phyloP scores from a whole-genome alignment of 768 basidiomycete species.

The Lactifluus pinguis region DNA sequence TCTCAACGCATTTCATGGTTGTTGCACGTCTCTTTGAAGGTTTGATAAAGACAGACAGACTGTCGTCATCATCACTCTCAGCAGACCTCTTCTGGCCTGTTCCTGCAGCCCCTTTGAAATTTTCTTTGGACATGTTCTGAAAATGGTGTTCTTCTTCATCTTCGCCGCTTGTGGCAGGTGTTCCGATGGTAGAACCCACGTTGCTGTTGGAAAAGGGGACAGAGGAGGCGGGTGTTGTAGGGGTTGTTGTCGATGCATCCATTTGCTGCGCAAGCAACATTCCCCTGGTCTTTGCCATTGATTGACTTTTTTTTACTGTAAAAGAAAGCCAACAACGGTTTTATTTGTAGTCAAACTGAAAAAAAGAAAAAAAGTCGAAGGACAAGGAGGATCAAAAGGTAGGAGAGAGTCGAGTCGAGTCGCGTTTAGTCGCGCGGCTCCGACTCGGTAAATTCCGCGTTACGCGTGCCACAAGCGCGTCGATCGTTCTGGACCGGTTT shows the following conservation, averaged over 20 bases:
- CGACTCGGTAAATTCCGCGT: background rate
- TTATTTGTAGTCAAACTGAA: background rate
- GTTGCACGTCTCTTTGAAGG: constrained; percentile 20
- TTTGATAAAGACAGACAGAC: constrained; percentile 25
- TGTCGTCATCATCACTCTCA: constrained; percentile 28
- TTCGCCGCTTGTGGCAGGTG: constrained; percentile 13
- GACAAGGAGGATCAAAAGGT: background rate
- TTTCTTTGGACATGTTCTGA: constrained; percentile 20
- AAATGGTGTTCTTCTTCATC: constrained; percentile 21
- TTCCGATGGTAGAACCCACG: background rate
- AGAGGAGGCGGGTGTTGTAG: constrained; percentile 9
- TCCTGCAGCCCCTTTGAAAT: constrained; percentile 7
- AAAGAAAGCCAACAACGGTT: background rate
- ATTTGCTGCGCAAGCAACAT: background rate
- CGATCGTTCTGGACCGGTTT: background rate
- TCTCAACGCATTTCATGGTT: constrained; percentile 21
- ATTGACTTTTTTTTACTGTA: background rate
- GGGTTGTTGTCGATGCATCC: constrained; percentile 7
- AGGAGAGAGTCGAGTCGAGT: background rate
- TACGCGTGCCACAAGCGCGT: constrained; percentile 12
- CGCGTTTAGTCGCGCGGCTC: background rate
- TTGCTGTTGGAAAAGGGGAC: constrained; percentile 17
- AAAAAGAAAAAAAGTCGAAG: background rate
- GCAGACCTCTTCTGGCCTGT: constrained; percentile 17
- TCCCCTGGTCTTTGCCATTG: constrained; percentile 1